phyloP scores from a whole-genome alignment of 2,329 filamentous ascomycete species.

The Acephala macrosclerotiorum region DNA sequence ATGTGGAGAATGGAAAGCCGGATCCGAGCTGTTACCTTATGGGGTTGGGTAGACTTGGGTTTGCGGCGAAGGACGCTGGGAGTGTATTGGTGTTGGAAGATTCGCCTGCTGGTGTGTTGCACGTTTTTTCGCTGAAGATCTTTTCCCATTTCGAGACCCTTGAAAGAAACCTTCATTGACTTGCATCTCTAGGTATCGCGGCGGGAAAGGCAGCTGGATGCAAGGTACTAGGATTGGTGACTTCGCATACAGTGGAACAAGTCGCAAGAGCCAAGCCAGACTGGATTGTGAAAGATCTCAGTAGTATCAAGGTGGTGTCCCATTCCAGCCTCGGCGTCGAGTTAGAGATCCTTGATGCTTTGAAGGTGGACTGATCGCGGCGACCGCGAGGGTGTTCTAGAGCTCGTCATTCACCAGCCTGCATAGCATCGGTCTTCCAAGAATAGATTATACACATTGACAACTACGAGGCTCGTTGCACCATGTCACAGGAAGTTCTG shows the following conservation, averaged over 20 bases:
- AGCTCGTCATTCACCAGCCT: not conserved
- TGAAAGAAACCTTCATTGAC: constrained; percentile 38
- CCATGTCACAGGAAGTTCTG: not conserved
- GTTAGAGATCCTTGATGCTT: constrained; percentile 42
- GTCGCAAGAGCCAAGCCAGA: constrained; percentile 70
- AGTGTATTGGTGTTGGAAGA: constrained; percentile 72
- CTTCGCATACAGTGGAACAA: constrained; percentile 68
- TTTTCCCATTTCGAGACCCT: not conserved
- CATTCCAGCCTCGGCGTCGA: constrained; percentile 48
- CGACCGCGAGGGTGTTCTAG: not conserved
- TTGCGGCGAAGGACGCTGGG: constrained; percentile 41
- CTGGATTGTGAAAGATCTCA: constrained; percentile 73
- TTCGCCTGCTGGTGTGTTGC: constrained; percentile 58
- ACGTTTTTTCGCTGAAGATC: not conserved
- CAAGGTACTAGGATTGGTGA: constrained; percentile 70
- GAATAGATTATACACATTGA: constrained; percentile 8
- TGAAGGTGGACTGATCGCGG: constrained; percentile 28
- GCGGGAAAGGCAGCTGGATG: constrained; percentile 77
- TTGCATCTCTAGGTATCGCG: constrained; percentile 52
- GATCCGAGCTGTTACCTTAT: constrained; percentile 78
- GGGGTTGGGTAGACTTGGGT: constrained; percentile 66
- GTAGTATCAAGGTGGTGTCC: constrained; percentile 62
- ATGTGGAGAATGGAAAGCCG: constrained; percentile 78
- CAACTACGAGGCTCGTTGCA: constrained; percentile 2
- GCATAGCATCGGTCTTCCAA: constrained; percentile 10